A percentile compares a stretch with the other conserved stretches of the same genome.
Conservation (phyloP, 345 rosid species). For the Pistacia integerrima region DNA sequence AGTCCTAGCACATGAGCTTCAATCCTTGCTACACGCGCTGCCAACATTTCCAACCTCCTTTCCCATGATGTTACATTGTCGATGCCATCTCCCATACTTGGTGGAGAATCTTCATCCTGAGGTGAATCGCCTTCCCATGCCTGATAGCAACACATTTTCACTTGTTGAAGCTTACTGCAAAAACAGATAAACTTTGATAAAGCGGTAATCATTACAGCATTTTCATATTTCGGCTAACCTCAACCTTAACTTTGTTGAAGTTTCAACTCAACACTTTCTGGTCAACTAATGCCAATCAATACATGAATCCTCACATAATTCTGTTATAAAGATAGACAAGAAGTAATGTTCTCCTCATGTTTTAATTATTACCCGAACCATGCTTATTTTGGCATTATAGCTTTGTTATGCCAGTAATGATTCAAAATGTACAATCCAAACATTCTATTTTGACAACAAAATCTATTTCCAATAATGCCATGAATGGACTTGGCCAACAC, state of each 20-base stretch:
- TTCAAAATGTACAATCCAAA: neutral
- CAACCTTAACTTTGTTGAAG: neutral
- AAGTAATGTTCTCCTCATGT: neutral
- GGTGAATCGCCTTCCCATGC: conserved; percentile 36
- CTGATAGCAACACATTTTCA: conserved; percentile 33
- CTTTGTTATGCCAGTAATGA: neutral
- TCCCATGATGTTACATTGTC: conserved; percentile 17
- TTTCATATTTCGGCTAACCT: neutral
- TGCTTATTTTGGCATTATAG: neutral
- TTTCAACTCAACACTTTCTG: neutral
- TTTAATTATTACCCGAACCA: neutral
- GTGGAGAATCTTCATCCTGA: conserved; percentile 14
- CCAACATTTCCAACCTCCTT: conserved; percentile 26
- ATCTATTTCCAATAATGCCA: neutral
- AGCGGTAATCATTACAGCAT: neutral
- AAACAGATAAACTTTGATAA: neutral
- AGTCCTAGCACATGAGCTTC: conserved; percentile 26
- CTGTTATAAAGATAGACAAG: neutral
- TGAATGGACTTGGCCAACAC: neutral
- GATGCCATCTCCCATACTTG: conserved; percentile 6
- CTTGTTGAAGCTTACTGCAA: conserved; percentile 19
- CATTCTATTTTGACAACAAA: neutral
- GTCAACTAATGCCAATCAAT: neutral
- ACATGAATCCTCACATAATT: neutral
- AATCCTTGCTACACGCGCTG: conserved; percentile 25